Base-by-base conservation (phyloP, 163 green algal genomes). In the Scenedesmus sp. region DNA sequence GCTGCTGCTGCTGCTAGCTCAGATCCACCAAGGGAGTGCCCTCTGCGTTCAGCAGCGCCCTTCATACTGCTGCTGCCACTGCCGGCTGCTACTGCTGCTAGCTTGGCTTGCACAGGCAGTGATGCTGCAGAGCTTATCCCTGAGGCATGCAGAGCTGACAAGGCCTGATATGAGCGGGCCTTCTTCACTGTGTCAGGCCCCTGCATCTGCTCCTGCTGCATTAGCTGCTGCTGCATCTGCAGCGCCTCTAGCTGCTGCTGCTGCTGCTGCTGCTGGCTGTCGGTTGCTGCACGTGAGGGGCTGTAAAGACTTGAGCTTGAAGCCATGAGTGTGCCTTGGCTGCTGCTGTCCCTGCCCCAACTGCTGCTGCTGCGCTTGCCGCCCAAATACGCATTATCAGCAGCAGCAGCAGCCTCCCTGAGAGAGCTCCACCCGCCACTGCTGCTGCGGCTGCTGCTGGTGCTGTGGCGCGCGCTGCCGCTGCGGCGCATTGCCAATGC, bases 61-160 rank as follows among this genome's bases (percentile, higher is more conserved):
- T 6, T 57, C 18, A 34, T 86, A 16, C 81, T 52, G 54, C 66
- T 60, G 20, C 86, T 54, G 34, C 76, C 5, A 18, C 52, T 74
- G 87, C 73, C 74, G 13, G 2, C 54, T 55, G 81, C 54, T 34
- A 59, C 2, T 46, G 20, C 55, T 70, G 54, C 81, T 54, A 66
- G 81, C 15, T 16, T 13, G 4, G 23, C 23, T 23, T 57, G 34
- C 1, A 34, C 34, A 59, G 77, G 77, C 46, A 84, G 12, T 1
- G 77, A 84, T 4, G 77, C 26, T 23, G 77, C 77, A 3, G 77
- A 1, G 46, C 46, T 4, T n/a, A 56, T 46, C 13, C 76, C 76
- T 84, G 83, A 56, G 10, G 87, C 87, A 4, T 91, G 87, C 57
- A 91, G 76, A 7, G 87, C 87, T 52, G 87, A 91, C 59, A 91